Conservation (phyloP, 352 stramenopile genomes). For the Pseudoperonospora humuli region DNA sequence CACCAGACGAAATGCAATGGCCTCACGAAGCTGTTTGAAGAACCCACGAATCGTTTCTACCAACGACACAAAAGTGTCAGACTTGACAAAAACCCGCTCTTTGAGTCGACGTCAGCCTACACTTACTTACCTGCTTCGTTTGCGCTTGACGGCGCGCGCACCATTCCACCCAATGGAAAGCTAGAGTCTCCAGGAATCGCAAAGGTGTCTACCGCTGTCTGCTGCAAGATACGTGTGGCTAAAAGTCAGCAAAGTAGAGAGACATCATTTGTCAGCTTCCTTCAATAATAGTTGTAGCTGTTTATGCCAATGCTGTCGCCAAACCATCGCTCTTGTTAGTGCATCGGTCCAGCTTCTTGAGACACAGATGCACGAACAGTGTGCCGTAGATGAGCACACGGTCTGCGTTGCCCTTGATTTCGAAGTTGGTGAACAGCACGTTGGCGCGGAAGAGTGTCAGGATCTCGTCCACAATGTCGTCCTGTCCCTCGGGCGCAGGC, state of each 20-base stretch:
- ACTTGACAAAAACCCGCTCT: too few species aligned
- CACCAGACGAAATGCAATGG: constrained; percentile 72
- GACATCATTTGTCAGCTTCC: too few species aligned
- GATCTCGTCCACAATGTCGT: constrained; percentile 92
- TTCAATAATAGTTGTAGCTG: too few species aligned
- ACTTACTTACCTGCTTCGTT: constrained; percentile 79
- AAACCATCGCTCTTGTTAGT: constrained; percentile 64
- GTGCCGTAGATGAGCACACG: constrained; percentile 92
- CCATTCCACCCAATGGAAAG: constrained; percentile 77
- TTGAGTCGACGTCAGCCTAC: too few species aligned
- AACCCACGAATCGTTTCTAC: constrained; percentile 80
- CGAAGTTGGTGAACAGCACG: constrained; percentile 92
- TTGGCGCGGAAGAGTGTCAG: constrained; percentile 91
- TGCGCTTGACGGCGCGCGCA: constrained; percentile 57
- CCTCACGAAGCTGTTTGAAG: constrained; percentile 88
- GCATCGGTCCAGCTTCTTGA: constrained; percentile 87
- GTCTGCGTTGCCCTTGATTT: constrained; percentile 87
- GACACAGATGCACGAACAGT: constrained; percentile 86
- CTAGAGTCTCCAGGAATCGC: constrained; percentile 78
- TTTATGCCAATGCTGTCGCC: too few species aligned
- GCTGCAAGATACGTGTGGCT: constrained; percentile 72
- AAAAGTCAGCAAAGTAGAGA: constrained; percentile 1
- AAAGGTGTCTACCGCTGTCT: constrained; percentile 78
- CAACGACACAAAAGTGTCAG: too few species aligned
- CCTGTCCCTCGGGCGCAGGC: constrained; percentile 56